Evolutionary conservation across 106 monocot species (phyloP).

Genomic region (Ottelia alismoides): DNA sequence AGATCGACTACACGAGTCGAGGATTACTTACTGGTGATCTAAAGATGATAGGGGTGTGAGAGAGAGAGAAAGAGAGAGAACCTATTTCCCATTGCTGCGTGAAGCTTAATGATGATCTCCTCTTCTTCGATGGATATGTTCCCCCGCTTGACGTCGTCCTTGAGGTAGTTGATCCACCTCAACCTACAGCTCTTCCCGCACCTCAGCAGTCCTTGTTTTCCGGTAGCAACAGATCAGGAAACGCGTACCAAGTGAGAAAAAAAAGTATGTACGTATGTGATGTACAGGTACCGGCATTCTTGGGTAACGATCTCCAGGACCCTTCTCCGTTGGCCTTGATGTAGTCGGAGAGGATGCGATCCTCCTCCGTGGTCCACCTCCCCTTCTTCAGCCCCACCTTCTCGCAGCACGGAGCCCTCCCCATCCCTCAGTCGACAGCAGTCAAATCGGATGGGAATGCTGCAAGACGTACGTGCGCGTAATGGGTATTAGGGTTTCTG

Average conservation of each 20-base stretch:
- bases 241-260: background rate
- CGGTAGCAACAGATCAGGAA: background rate
- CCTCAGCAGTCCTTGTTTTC: constrained; percentile 8
- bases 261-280: background rate
- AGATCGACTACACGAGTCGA: too few species aligned
- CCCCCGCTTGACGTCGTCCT: constrained; percentile 6
- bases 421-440: too few species aligned
- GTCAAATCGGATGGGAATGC: too few species aligned
- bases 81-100: constrained; percentile 10
- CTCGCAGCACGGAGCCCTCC: constrained; percentile 13
- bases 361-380: constrained; percentile 12
- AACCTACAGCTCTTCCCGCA: constrained; percentile 13
- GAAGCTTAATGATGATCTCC: constrained; percentile 9
- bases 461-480: too few species aligned
- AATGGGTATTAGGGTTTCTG: too few species aligned
- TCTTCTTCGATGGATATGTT: background rate
- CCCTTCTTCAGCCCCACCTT: constrained; percentile 18
- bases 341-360: constrained; percentile 5
- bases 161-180: constrained; percentile 17
- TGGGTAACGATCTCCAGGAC: constrained; percentile 9
- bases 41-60: too few species aligned
- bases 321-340: constrained; percentile 12
- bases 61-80: too few species aligned
- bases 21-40: too few species aligned
- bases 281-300: constrained; percentile 7